Percentiles rank a stretch among this genome's conserved stretches.
Conservation (phyloP, 202 grass and related monocot genomes). For the Setaria viridis region DNA sequence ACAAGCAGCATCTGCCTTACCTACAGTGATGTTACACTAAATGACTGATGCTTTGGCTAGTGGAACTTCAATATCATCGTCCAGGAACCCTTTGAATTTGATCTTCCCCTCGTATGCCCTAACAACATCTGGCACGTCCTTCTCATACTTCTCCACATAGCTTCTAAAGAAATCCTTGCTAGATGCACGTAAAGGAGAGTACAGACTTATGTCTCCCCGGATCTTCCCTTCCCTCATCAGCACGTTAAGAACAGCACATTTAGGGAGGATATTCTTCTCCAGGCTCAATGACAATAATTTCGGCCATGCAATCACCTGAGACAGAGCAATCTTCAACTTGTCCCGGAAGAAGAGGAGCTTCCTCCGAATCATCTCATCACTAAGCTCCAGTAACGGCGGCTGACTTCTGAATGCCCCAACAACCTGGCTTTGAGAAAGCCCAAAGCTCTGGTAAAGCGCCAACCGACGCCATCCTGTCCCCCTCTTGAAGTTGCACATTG, state of each 20-base stretch:
- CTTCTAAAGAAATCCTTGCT: not conserved
- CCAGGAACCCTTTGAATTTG: constrained; percentile 20
- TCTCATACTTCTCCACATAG: constrained; percentile 23
- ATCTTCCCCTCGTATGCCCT: constrained; percentile 31
- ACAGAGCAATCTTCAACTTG: not conserved
- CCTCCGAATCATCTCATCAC: not conserved
- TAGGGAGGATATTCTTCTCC: constrained; percentile 37
- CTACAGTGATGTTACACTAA: not conserved
- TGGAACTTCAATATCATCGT: constrained; percentile 12
- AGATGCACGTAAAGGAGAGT: not conserved
- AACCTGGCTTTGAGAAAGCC: constrained; percentile 4
- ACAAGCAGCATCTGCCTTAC: not conserved
- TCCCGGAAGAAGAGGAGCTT: constrained; percentile 16
- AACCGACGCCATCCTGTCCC: not conserved
- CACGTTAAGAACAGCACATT: constrained; percentile 31
- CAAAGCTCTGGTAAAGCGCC: constrained; percentile 4
- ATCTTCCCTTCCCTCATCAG: constrained; percentile 14
- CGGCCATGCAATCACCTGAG: not conserved
- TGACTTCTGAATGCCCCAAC: constrained; percentile 1
- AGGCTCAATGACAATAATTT: constrained; percentile 3
- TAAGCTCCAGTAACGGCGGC: not conserved
- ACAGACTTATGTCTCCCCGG: not conserved
- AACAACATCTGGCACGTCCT: constrained; percentile 37
- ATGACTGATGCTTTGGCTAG: not conserved
- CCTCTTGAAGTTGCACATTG: not conserved